Conservation (phyloP, 2,329 filamentous ascomycete species). For the Ceratocystis harringtonii region DNA sequence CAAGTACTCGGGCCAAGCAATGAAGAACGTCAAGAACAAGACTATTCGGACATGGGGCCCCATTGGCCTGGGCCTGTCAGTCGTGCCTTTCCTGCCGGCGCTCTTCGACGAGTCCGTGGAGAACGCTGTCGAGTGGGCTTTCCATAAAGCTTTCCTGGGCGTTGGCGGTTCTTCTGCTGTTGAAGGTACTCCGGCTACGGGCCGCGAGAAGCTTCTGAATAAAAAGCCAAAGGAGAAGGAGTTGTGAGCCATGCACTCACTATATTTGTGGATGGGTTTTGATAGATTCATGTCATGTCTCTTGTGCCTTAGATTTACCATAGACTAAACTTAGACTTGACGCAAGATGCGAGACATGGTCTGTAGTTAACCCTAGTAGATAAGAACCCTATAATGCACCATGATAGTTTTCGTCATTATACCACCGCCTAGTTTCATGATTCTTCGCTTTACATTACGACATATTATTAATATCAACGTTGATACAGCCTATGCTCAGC, state of each 20-base stretch:
- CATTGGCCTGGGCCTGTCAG: conserved; percentile 64
- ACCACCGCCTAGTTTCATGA: too few relatives aligned
- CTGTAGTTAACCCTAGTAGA: background rate
- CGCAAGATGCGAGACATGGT: background rate
- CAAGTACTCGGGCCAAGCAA: conserved; percentile 67
- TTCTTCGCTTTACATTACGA: too few relatives aligned
- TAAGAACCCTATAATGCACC: background rate
- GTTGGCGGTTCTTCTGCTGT: conserved; percentile 50
- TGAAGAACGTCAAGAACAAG: conserved; percentile 68
- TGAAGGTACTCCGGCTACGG: conserved; percentile 38
- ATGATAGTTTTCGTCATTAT: background rate
- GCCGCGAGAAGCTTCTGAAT: conserved; percentile 30
- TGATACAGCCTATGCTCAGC: too few relatives aligned
- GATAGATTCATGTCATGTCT: background rate
- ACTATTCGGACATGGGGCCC: conserved; percentile 71
- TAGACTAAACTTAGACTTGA: background rate
- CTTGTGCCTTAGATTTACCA: background rate
- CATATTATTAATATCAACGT: too few relatives aligned
- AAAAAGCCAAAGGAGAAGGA: conserved; percentile 35
- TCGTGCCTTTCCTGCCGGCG: conserved; percentile 70
- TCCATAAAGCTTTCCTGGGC: conserved; percentile 64
- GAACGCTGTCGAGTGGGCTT: conserved; percentile 75
- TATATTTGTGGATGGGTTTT: background rate
- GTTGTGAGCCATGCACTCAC: conserved; percentile 21
- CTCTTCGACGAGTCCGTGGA: conserved; percentile 90